These are phyloP conservation scores for Cryptococcus sp. DNA, from an alignment of 1,284 basidiomycete genomes.

Conservation along the genomic window DNA sequence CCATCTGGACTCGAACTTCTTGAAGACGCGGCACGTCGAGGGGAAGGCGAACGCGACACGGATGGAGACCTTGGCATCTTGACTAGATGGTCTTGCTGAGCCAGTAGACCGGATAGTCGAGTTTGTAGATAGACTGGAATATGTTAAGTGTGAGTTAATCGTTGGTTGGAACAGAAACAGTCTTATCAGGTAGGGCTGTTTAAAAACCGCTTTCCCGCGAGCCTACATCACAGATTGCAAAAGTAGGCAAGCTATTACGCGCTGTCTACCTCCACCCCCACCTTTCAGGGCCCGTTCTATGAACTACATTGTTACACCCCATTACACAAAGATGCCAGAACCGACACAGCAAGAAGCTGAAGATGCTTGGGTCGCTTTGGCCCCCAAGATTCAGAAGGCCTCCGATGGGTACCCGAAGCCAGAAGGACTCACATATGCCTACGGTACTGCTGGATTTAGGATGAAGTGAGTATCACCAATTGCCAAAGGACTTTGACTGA, in stretches of 20 bases:
- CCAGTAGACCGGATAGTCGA: too few relatives aligned
- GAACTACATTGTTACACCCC: background rate
- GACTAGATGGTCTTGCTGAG: background rate
- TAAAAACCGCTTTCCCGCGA: too few relatives aligned
- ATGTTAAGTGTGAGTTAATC: too few relatives aligned
- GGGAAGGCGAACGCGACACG: slow-evolving; percentile 12
- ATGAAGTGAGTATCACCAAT: slow-evolving; percentile 65
- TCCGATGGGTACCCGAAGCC: slow-evolving; percentile 51
- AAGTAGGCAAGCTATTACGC: too few relatives aligned
- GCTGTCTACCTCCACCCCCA: background rate
- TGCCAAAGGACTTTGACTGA: too few relatives aligned
- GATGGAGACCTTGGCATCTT: slow-evolving; percentile 29
- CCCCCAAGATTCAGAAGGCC: slow-evolving; percentile 30
- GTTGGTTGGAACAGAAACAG: too few relatives aligned
- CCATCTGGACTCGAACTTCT: slow-evolving; percentile 23
- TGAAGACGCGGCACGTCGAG: slow-evolving; percentile 10
- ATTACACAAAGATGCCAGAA: slow-evolving; percentile 3
- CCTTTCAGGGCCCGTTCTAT: background rate
- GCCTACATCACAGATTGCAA: too few relatives aligned
- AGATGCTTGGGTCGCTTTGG: slow-evolving; percentile 22
- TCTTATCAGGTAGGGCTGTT: too few relatives aligned
- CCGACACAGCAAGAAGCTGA: slow-evolving; percentile 18
- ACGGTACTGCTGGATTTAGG: slow-evolving; percentile 94
- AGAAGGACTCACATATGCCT: slow-evolving; percentile 59
- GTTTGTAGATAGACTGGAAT: too few relatives aligned